Percentiles rank a stretch among this genome's conserved stretches.
Evolutionary conservation across 257 asterid species (phyloP).

Genomic region (Eucommia ulmoides): DNA sequence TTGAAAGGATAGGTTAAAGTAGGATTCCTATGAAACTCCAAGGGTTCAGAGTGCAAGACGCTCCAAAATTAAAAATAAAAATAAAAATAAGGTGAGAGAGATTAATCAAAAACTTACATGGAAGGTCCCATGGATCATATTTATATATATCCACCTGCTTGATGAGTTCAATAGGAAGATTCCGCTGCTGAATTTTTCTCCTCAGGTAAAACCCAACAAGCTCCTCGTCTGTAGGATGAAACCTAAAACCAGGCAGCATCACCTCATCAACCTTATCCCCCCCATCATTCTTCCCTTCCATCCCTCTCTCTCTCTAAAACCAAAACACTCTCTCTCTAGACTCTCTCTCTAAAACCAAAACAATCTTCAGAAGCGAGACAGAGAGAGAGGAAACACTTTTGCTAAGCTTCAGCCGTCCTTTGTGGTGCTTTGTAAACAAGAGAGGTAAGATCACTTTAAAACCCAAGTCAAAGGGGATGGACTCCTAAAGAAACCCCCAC

Average conservation of each 20-base stretch:
- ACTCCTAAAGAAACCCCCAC: background rate
- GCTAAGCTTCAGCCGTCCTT: background rate
- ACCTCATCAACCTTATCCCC: constrained; percentile 61
- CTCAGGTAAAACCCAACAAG: constrained; percentile 63
- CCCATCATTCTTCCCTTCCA: constrained; percentile 39
- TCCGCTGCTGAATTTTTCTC: constrained; percentile 49
- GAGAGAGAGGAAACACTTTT: background rate
- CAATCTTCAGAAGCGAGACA: background rate
- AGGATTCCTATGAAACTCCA: background rate
- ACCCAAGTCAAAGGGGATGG: background rate
- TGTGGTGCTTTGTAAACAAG: too few relatives aligned
- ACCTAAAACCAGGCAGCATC: constrained; percentile 74
- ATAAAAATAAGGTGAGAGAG: background rate
- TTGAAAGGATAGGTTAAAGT: background rate
- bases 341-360: background rate
- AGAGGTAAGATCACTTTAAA: background rate
- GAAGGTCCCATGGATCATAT: constrained; percentile 90
- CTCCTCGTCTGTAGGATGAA: constrained; percentile 87
- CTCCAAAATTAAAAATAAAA: background rate
- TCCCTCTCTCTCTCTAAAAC: constrained; percentile 3
- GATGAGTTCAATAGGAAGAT: constrained; percentile 62
- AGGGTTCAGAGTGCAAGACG: background rate
- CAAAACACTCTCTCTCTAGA: background rate
- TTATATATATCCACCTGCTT: constrained; percentile 82
- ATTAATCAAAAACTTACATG: constrained; percentile 43